Evolutionary conservation across 306 rosid species (phyloP).

Genomic region (Lathyrus sativus): DNA sequence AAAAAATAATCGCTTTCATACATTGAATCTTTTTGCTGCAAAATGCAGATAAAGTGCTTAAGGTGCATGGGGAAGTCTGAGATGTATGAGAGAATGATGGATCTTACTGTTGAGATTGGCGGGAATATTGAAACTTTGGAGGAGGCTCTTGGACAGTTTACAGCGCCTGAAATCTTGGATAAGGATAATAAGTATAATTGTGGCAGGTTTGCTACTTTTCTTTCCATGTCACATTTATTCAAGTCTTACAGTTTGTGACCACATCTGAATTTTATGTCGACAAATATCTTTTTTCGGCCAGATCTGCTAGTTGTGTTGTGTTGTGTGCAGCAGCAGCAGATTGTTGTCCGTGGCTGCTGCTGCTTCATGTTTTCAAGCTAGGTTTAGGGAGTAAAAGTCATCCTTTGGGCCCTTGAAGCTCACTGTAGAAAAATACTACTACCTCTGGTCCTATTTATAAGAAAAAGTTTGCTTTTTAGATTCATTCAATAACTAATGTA

Average conservation of each 20-base stretch:
- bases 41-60: constrained; percentile 73
- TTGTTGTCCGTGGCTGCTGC: neutral
- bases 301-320: constrained; percentile 1
- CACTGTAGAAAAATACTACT: neutral
- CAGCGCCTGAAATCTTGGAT: constrained; percentile 74
- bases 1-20: constrained; percentile 12
- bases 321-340: neutral
- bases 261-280: neutral
- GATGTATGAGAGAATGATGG: constrained; percentile 78
- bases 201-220: constrained; percentile 56
- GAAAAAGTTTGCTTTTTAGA: too few relatives aligned
- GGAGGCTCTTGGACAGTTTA: constrained; percentile 83
- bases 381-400: neutral
- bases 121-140: constrained; percentile 83
- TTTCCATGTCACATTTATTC: neutral
- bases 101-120: constrained; percentile 79
- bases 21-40: constrained; percentile 37
- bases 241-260: constrained; percentile 16
- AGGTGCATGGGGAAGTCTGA: constrained; percentile 73
- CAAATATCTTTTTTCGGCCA: neutral
- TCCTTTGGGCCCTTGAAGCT: constrained; percentile 1
- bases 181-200: constrained; percentile 72
- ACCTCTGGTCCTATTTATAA: too few relatives aligned
- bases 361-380: neutral
- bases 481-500: too few relatives aligned